phyloP scores from a whole-genome alignment of 1,284 basidiomycete species.

The Rhodotorula sp. region DNA sequence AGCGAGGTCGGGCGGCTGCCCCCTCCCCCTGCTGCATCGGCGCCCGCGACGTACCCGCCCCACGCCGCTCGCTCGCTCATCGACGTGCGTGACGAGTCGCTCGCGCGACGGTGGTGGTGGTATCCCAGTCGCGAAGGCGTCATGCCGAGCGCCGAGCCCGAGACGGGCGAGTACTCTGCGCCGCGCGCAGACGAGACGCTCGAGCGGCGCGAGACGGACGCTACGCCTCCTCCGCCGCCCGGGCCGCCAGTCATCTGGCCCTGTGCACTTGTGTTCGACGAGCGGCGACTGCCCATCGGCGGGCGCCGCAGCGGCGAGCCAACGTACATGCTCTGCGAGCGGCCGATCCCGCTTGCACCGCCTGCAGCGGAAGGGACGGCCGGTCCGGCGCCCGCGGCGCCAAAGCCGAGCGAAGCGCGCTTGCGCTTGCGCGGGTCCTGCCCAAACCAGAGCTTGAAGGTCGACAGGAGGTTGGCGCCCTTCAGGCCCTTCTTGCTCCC shows the following conservation, averaged over 20 bases:
- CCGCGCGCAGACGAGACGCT: constrained; percentile 47
- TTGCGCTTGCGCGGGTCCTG: constrained; percentile 53
- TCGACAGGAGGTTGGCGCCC: constrained; percentile 52
- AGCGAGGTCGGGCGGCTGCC: constrained; percentile 49
- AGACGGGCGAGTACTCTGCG: constrained; percentile 19
- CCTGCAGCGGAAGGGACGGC: background rate
- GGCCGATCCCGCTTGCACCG: constrained; percentile 1
- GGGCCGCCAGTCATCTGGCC: background rate
- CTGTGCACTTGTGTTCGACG: constrained; percentile 51
- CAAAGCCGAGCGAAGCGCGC: constrained; percentile 12
- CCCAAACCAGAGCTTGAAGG: constrained; percentile 55
- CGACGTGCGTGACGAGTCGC: constrained; percentile 48
- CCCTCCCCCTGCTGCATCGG: background rate
- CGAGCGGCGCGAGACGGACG: constrained; percentile 46
- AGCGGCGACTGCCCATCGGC: constrained; percentile 42
- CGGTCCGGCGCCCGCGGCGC: constrained; percentile 1
- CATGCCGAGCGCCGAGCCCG: background rate
- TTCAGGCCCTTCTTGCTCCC: constrained; percentile 45
- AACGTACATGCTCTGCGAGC: constrained; percentile 26
- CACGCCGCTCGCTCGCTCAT: background rate
- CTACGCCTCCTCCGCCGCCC: background rate
- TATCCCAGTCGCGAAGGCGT: too few relatives aligned
- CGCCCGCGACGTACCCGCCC: background rate
- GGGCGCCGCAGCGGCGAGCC: constrained; percentile 33
- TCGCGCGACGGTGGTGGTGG: constrained; percentile 41